These are phyloP conservation scores for Colletotrichum sp. DNA, from an alignment of 2,329 filamentous ascomycete genomes.

Conservation along the genomic window DNA sequence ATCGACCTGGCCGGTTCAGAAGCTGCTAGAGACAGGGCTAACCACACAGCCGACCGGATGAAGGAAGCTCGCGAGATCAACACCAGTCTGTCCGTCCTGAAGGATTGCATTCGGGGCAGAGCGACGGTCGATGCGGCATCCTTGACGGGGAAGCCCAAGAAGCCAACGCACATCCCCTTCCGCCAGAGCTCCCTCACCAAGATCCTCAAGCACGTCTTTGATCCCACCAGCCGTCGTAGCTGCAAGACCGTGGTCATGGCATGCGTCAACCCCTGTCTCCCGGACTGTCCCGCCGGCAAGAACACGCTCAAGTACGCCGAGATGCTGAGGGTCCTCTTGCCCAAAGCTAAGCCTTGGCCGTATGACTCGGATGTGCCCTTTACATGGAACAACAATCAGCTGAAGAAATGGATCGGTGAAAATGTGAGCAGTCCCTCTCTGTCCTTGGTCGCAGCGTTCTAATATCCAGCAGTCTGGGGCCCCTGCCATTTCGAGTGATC, in stretches of 20 bases:
- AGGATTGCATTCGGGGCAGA: slow-evolving; percentile 56
- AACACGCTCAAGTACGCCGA: slow-evolving; percentile 56
- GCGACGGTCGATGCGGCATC: slow-evolving; percentile 35
- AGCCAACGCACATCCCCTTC: slow-evolving; percentile 47
- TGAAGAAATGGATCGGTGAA: slow-evolving; percentile 42
- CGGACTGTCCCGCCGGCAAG: slow-evolving; percentile 47
- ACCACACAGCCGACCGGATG: slow-evolving; percentile 47
- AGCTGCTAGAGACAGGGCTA: slow-evolving; percentile 44
- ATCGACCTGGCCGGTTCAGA: slow-evolving; percentile 56
- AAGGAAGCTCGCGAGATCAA: slow-evolving; percentile 54
- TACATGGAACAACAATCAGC: slow-evolving; percentile 43
- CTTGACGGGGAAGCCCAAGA: slow-evolving; percentile 23
- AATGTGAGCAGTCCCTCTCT: slow-evolving; percentile 36
- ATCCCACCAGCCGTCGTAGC: slow-evolving; percentile 39
- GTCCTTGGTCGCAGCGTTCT: neutral
- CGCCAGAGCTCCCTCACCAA: slow-evolving; percentile 52
- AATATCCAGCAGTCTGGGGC: slow-evolving; percentile 38
- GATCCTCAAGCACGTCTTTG: slow-evolving; percentile 54
- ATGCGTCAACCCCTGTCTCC: slow-evolving; percentile 51
- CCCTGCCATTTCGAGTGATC: slow-evolving; percentile 33
- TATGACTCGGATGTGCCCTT: slow-evolving; percentile 34
- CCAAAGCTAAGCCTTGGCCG: slow-evolving; percentile 25
- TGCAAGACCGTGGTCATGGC: slow-evolving; percentile 52
- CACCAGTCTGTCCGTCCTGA: slow-evolving; percentile 51
- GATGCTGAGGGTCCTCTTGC: slow-evolving; percentile 45